Percentiles rank a stretch among this genome's conserved stretches.
Evolutionary conservation across 495 filamentous ascomycete species (phyloP).

Genomic region (Daldinia vernicosa): DNA sequence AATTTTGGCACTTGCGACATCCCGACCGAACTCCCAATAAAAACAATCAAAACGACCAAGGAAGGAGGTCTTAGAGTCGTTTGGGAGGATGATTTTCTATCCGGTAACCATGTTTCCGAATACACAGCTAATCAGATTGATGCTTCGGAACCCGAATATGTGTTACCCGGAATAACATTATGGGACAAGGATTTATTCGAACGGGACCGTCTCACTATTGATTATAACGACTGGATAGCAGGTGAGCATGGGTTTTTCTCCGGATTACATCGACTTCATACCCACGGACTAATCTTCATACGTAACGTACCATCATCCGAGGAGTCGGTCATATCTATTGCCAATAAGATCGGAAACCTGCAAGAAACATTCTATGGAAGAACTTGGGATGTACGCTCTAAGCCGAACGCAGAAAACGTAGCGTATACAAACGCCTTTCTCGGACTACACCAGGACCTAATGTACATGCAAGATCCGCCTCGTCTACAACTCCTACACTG

Average conservation of each 20-base stretch:
- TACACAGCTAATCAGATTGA: neutral
- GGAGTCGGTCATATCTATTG: slow-evolving; percentile 71
- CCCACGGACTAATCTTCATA: slow-evolving; percentile 76
- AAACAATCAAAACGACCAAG: slow-evolving; percentile 37
- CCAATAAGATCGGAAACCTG: slow-evolving; percentile 73
- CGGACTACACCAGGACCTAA: slow-evolving; percentile 89
- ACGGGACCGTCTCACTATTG: slow-evolving; percentile 50
- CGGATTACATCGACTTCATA: slow-evolving; percentile 65
- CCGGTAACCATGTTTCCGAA: slow-evolving; percentile 28
- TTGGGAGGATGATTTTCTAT: slow-evolving; percentile 59
- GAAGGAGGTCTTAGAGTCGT: slow-evolving; percentile 61
- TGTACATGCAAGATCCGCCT: slow-evolving; percentile 84
- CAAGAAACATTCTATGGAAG: slow-evolving; percentile 87
- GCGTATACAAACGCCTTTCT: slow-evolving; percentile 85
- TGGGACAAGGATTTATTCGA: slow-evolving; percentile 51
- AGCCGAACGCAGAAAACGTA: slow-evolving; percentile 83
- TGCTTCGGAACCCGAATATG: neutral
- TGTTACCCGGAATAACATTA: slow-evolving; percentile 23
- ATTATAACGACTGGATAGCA: slow-evolving; percentile 75
- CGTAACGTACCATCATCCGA: slow-evolving; percentile 71
- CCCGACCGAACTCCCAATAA: slow-evolving; percentile 59
- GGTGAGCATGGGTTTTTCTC: slow-evolving; percentile 57
- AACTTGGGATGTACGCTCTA: slow-evolving; percentile 86
- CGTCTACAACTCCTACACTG: slow-evolving; percentile 88
- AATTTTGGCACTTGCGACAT: slow-evolving; percentile 79